phyloP scores from a whole-genome alignment of 768 basidiomycete species.

The Agrocybe praecox region DNA sequence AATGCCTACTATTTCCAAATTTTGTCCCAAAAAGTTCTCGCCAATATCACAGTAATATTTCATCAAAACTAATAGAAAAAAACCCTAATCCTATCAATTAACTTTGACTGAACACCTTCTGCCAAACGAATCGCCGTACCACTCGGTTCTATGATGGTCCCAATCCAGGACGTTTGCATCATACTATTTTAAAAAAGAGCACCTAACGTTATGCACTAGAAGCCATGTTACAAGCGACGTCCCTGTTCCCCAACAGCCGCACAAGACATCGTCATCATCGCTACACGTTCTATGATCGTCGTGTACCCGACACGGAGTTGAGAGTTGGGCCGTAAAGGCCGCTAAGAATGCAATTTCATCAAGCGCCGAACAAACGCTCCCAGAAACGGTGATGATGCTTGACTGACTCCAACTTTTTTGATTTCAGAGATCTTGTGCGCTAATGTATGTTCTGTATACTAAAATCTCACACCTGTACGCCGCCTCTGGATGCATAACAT shows the following conservation, averaged over 20 bases:
- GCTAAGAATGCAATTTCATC: background rate
- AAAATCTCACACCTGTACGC: no score
- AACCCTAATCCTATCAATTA: background rate
- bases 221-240: background rate
- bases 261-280: background rate
- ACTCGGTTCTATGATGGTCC: background rate
- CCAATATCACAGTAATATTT: no score
- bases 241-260: background rate
- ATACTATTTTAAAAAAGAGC: background rate
- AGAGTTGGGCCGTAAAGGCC: background rate
- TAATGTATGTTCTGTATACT: no score
- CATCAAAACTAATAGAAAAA: no score
- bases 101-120: background rate
- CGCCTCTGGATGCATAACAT: background rate
- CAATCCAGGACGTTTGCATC: background rate
- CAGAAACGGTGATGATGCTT: background rate
- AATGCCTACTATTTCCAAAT: no score
- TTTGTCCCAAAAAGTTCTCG: no score
- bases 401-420: background rate
- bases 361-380: background rate
- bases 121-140: background rate
- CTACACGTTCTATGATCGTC: background rate
- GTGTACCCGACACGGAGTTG: background rate
- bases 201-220: background rate
- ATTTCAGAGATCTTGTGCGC: no score